Conservation (phyloP, 495 filamentous ascomycete species). For the Tuber magnatum region DNA sequence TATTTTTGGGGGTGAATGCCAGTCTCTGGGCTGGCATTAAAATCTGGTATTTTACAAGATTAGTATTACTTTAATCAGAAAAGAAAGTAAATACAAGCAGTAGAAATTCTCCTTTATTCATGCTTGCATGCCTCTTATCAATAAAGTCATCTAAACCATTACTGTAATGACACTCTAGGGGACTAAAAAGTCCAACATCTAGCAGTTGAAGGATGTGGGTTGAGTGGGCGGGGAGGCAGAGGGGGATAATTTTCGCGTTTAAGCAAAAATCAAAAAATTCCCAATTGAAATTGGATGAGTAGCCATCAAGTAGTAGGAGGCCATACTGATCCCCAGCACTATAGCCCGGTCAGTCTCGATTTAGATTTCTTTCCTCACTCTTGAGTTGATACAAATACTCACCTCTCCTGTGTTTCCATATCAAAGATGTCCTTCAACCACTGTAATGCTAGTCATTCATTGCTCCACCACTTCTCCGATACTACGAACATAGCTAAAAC, state of each 20-base stretch:
- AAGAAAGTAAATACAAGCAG: not conserved
- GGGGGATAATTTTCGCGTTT: not conserved
- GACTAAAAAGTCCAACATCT: slow-evolving; percentile 14
- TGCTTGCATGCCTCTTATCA: not conserved
- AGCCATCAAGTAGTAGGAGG: slow-evolving; percentile 17
- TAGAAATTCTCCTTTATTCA: slow-evolving; percentile 9
- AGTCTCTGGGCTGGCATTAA: not conserved
- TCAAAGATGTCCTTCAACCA: slow-evolving; percentile 13
- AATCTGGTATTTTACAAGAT: not conserved
- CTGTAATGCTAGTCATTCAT: slow-evolving; percentile 7
- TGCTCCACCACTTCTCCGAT: slow-evolving; percentile 12
- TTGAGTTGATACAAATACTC: too few species aligned
- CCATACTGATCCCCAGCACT: slow-evolving; percentile 6
- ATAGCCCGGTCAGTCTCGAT: not conserved
- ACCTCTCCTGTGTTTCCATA: not conserved
- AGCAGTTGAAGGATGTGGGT: slow-evolving; percentile 20
- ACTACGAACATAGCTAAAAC: slow-evolving; percentile 3
- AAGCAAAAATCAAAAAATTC: slow-evolving; percentile 17
- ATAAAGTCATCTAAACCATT: slow-evolving; percentile 14
- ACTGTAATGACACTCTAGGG: not conserved
- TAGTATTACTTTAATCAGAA: not conserved
- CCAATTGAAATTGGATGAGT: slow-evolving; percentile 16
- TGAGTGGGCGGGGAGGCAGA: slow-evolving; percentile 13
- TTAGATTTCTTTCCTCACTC: too few species aligned
- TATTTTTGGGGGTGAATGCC: not conserved